Evolutionary conservation across 1,139 yeast species (phyloP), one percentile per base, ranked within the genome.

Genomic region (Entelexis sorbosivorans): DNA sequence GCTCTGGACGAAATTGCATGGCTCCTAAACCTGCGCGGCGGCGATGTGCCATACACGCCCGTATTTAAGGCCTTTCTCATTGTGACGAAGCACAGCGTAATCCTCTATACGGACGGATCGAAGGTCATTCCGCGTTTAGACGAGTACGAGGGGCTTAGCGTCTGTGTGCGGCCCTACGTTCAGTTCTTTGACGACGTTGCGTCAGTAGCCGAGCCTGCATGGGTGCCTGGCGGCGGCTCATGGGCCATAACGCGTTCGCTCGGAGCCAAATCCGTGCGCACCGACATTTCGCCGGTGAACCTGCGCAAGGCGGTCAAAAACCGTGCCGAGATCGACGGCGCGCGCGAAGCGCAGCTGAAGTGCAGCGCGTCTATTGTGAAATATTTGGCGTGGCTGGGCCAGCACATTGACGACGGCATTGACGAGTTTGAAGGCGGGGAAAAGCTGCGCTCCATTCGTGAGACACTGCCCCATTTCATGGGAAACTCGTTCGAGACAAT

Each of bases 401-500:
- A 79, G 49, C 75, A 79, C 59, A 66, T 89, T 20, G 59, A 59
- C 13, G 63, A 63, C 8, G 77, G 81, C 38, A 74, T 74, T 48
- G 88, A 82, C 62, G 99, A 93, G 68, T 74, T 77, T 57, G 77
- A 77, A 44, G 98, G 93, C 2, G 93, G 86, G 47, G 76, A 77
- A 53, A 78, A 85, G 64, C 69, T 77, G 20, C 69, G 72, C 38
- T 77, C 76, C 58, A 80, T 85, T 63, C 75, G 96, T 64, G 66
- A 77, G 35, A 53, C 61, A 51, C 69, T 73, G 57, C 67, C 66
- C 16, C 60, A 81, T 60, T 93, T 82, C 65, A 77, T 74, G 54
- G 97, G 96, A 0, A 78, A 86, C 51, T 87, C 96, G 1, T 93
- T 91, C 64, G 89, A 84, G 54, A 88, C 97, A 0, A 91, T 93